Base-by-base conservation (phyloP, 2,329 filamentous ascomycete species). In the Berkeleyomyces rouxiae region DNA sequence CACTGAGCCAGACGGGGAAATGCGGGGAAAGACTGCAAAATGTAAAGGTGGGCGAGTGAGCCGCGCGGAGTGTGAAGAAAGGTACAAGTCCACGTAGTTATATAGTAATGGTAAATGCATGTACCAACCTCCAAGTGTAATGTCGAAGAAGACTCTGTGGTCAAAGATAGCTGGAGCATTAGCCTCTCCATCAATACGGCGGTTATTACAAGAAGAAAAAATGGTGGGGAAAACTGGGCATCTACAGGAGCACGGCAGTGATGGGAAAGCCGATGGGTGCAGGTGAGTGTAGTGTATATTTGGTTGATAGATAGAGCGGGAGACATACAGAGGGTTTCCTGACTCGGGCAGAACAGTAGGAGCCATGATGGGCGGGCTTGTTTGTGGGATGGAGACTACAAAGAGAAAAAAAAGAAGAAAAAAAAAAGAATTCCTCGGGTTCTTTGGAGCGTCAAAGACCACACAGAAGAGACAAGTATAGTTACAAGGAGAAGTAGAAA, bases 91-190 rank as follows among this genome's bases (percentile, higher is more conserved):
- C 23, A 23, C 23, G 23, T 23, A 23, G 23, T 23, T 23, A 23
- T 23, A 2, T 23, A 23, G 23, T 23, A 2, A 2, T 23, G 23
- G 23, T 23, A 2, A 23, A 23, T 23, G 23, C 23, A 23, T 23
- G 13, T 55, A 74, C 80, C 71, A 73, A 88, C 87, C 87, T 77
- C 88, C 88, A 63, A 93, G 78, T 3, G 87, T 87, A 65, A 90
- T 82, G 72, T 90, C 87, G 73, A 90, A 88, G 76, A 90, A 88
- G 67, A 86, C 83, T 69, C 78, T 80, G 43, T 23, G 31, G 23
- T 23, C 23, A 23, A 23, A 23, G 23, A 23, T 23, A 23, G 23
- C 23, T 23, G 23, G 23, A 23, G 23, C 23, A 23, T 23, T 23
- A 23, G 23, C 23, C 23, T 23, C 23, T 23, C 23, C 23, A 23